phyloP scores from a whole-genome alignment of 176 grass and related monocot genomes.

The Calamus simplicifolius region DNA sequence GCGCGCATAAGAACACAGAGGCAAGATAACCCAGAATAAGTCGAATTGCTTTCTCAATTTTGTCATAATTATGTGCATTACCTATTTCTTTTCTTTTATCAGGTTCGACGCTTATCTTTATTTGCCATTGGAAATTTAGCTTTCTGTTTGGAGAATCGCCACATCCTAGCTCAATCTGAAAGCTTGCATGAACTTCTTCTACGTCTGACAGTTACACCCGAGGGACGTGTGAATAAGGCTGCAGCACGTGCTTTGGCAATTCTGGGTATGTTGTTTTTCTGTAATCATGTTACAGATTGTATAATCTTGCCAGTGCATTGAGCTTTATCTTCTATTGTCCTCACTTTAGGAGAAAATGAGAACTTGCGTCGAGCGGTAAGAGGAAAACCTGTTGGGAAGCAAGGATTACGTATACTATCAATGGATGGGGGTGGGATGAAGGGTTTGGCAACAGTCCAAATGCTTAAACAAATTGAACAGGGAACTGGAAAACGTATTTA shows the following conservation, averaged over 20 bases:
- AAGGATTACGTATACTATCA: slow-evolving; percentile 82
- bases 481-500: slow-evolving; percentile 88
- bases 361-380: slow-evolving; percentile 78
- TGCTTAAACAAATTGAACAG: slow-evolving; percentile 96
- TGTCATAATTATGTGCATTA: neutral
- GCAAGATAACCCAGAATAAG: slow-evolving; percentile 39
- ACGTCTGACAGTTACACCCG: slow-evolving; percentile 60
- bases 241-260: slow-evolving; percentile 91
- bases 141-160: slow-evolving; percentile 95
- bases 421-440: slow-evolving; percentile 99
- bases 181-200: slow-evolving; percentile 83
- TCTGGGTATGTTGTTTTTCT: slow-evolving; percentile 39
- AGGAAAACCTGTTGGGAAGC: slow-evolving; percentile 74
- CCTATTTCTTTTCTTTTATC: slow-evolving; percentile 39
- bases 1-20: slow-evolving; percentile 87
- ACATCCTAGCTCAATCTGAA: slow-evolving; percentile 71
- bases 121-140: slow-evolving; percentile 95
- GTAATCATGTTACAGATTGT: no score
- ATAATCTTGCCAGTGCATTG: no score
- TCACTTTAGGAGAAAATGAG: slow-evolving; percentile 76
- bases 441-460: slow-evolving; percentile 95
- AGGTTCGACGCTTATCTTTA: slow-evolving; percentile 92
- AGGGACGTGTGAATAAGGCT: slow-evolving; percentile 60
- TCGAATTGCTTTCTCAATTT: neutral
- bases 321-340: neutral